phyloP scores from a whole-genome alignment of 345 rosid genomes.

The Citrus sinensis region DNA sequence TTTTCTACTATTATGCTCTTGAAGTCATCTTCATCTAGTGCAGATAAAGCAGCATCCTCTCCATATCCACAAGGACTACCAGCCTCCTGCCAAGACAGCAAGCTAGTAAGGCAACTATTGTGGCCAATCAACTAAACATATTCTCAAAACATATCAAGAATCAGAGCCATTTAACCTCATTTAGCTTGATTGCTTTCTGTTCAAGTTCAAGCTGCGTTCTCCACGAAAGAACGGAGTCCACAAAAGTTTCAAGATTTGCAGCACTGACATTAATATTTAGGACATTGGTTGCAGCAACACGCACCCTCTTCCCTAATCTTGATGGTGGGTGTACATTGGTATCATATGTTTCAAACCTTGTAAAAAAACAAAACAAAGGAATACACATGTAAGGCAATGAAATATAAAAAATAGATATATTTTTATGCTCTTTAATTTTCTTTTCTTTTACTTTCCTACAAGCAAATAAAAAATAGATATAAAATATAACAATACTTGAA shows the following conservation, averaged over 20 bases:
- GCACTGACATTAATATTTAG: constrained; percentile 86
- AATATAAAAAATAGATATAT: constrained; percentile 6
- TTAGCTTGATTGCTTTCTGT: constrained; percentile 67
- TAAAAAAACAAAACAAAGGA: constrained; percentile 18
- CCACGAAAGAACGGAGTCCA: constrained; percentile 84
- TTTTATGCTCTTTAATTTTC: neutral
- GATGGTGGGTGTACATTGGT: constrained; percentile 51
- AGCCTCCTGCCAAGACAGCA: constrained; percentile 48
- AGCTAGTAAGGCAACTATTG: constrained; percentile 16
- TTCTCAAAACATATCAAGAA: constrained; percentile 12
- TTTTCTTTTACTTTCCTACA: neutral
- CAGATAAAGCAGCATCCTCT: constrained; percentile 68
- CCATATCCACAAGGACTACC: constrained; percentile 40
- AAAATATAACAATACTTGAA: constrained; percentile 63
- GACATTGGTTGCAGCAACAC: constrained; percentile 77
- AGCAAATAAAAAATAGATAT: constrained; percentile 16
- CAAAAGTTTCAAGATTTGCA: constrained; percentile 75
- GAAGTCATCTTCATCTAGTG: constrained; percentile 94
- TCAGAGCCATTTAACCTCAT: constrained; percentile 47
- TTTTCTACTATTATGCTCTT: constrained; percentile 81
- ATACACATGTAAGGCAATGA: constrained; percentile 13
- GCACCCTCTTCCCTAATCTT: constrained; percentile 76
- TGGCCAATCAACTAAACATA: neutral
- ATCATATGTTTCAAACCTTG: constrained; percentile 91
- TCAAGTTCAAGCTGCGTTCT: constrained; percentile 87